Conservation (phyloP, 129 eudicot genomes). For the Heracleum sosnowskyi region DNA sequence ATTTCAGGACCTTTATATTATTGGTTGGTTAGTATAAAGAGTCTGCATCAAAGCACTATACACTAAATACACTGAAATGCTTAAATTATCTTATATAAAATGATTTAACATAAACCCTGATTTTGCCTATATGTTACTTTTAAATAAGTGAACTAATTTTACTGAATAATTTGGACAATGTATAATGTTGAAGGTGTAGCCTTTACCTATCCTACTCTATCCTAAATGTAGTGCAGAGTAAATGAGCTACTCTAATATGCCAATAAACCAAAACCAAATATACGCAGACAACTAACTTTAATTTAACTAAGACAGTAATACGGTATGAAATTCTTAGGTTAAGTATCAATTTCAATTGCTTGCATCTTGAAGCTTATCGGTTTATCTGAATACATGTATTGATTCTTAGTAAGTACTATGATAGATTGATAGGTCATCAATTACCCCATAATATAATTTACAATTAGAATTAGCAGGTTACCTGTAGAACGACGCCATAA, state of each 20-base stretch:
- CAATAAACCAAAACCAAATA: background rate
- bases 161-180: too few relatives aligned
- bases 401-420: background rate
- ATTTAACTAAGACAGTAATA: background rate
- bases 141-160: too few relatives aligned
- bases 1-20: too few relatives aligned
- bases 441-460: background rate
- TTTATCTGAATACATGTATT: background rate
- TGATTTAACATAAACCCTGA: too few relatives aligned
- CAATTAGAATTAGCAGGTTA: background rate
- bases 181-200: too few relatives aligned
- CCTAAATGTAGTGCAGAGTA: too few relatives aligned
- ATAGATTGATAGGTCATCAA: background rate
- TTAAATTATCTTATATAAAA: background rate
- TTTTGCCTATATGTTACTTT: too few relatives aligned
- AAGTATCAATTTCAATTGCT: background rate
- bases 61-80: background rate
- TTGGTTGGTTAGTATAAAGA: too few relatives aligned
- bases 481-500: constrained; percentile 73
- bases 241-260: too few relatives aligned
- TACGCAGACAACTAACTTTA: background rate
- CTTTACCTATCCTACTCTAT: too few relatives aligned
- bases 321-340: too few relatives aligned
- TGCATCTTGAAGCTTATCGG: background rate
- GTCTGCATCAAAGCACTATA: too few relatives aligned